Evolutionary conservation across 441 rosid genomes (phyloP).

Genomic region (Euphorbia celastroides): DNA sequence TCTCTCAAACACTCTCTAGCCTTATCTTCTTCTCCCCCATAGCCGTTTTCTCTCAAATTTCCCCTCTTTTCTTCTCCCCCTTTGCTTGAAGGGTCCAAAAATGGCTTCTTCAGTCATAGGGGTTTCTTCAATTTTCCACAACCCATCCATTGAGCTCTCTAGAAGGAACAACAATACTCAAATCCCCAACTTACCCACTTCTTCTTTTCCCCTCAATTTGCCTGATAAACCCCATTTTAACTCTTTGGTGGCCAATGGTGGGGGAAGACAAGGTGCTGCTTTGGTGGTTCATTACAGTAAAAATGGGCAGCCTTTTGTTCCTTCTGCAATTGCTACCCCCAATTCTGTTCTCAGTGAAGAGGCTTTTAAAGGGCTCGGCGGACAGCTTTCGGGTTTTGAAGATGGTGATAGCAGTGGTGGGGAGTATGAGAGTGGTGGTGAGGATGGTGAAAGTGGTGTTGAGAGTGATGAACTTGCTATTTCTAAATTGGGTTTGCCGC

Average conservation of each 20-base stretch:
- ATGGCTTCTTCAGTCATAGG: slow-evolving; percentile 52
- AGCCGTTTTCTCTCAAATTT: background rate
- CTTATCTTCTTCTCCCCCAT: slow-evolving; percentile 1
- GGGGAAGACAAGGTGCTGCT: slow-evolving; percentile 2
- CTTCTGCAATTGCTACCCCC: slow-evolving; percentile 70
- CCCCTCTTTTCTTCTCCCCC: background rate
- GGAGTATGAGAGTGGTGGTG: slow-evolving; percentile 7
- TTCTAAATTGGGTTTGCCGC: slow-evolving; percentile 70
- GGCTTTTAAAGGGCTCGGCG: slow-evolving; percentile 68
- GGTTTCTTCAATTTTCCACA: slow-evolving; percentile 44
- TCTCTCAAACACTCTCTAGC: background rate
- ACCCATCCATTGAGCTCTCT: slow-evolving; percentile 38
- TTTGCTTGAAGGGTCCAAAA: background rate
- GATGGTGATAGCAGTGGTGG: slow-evolving; percentile 19
- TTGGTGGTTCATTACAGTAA: slow-evolving; percentile 6
- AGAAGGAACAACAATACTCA: slow-evolving; percentile 25
- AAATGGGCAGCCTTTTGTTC: slow-evolving; percentile 12
- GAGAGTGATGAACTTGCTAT: slow-evolving; percentile 61
- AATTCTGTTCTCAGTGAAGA: slow-evolving; percentile 81
- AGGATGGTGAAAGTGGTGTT: background rate
- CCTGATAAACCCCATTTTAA: slow-evolving; percentile 46
- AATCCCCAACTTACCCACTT: slow-evolving; percentile 14
- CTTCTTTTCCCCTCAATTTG: slow-evolving; percentile 24
- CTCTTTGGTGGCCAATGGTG: slow-evolving; percentile 24
- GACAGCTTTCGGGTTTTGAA: slow-evolving; percentile 30